A percentile compares a stretch with the other conserved stretches of the same genome.
These are phyloP conservation scores for Cordyceps militaris DNA, from an alignment of 2,329 filamentous ascomycete species.

Conservation along the genomic window DNA sequence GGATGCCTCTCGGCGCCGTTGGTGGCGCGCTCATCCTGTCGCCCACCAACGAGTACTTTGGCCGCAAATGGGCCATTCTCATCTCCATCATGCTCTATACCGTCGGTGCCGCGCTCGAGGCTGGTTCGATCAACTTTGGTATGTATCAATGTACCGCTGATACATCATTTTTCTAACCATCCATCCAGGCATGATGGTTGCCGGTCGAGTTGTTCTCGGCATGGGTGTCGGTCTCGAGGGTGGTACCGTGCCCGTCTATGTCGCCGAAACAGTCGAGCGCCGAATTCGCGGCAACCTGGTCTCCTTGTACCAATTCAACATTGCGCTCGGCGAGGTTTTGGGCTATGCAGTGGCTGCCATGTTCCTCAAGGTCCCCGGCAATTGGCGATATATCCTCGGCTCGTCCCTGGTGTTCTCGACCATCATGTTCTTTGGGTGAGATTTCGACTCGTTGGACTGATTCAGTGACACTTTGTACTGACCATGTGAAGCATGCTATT, in stretches of 20 bases:
- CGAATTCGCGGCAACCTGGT: conserved; percentile 64
- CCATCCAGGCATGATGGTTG: conserved; percentile 53
- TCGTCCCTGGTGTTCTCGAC: conserved; percentile 62
- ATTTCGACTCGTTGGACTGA: conserved; percentile 28
- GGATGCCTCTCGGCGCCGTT: conserved; percentile 65
- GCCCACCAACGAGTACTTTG: conserved; percentile 60
- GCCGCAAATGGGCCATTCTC: conserved; percentile 61
- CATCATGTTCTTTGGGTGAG: conserved; percentile 30
- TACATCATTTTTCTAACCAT: conserved; percentile 5
- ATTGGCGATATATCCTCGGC: conserved; percentile 69
- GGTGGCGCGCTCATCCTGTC: conserved; percentile 61
- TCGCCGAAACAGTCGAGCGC: conserved; percentile 64
- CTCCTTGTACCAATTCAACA: conserved; percentile 69
- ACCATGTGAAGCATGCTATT: conserved; percentile 55
- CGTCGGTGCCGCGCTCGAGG: conserved; percentile 60
- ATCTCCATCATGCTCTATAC: conserved; percentile 64
- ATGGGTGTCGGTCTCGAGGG: conserved; percentile 66
- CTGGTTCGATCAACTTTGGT: conserved; percentile 59
- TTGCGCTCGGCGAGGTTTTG: conserved; percentile 66
- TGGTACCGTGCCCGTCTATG: conserved; percentile 68
- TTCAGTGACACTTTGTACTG: conserved; percentile 37
- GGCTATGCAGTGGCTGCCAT: conserved; percentile 68
- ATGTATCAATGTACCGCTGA: conserved; percentile 9
- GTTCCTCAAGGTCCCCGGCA: conserved; percentile 60
- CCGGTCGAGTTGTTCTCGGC: conserved; percentile 61